Conservation (phyloP, 352 stramenopile species). For the Hyaloperonospora arabidopsidis region DNA sequence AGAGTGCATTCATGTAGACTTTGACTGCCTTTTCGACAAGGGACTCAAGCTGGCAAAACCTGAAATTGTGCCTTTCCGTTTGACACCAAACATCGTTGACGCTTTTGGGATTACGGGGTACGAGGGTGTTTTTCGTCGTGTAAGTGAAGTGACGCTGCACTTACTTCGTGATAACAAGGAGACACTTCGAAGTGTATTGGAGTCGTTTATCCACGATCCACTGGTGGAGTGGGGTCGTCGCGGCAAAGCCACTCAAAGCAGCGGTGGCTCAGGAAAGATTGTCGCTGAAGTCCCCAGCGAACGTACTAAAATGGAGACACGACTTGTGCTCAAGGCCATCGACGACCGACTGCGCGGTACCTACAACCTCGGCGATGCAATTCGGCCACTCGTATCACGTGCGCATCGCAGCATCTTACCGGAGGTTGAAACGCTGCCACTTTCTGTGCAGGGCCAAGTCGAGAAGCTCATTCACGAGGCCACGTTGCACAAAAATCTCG, state of each 20-base stretch:
- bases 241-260: constrained; percentile 57
- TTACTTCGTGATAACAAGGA: constrained; percentile 94
- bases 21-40: constrained; percentile 99
- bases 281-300: constrained; percentile 48
- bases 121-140: constrained; percentile 91
- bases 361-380: constrained; percentile 86
- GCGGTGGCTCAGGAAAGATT: constrained; percentile 22
- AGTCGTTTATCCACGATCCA: constrained; percentile 99
- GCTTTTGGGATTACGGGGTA: constrained; percentile 96
- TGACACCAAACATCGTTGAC: constrained; percentile 99
- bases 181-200: constrained; percentile 96
- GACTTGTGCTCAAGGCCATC: constrained; percentile 84
- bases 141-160: constrained; percentile 87
- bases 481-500: constrained; percentile 87
- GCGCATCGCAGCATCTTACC: constrained; percentile 62
- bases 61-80: constrained; percentile 99
- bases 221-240: constrained; percentile 87
- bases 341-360: constrained; percentile 88
- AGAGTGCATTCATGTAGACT: constrained; percentile 99
- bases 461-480: constrained; percentile 92
- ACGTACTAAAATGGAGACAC: constrained; percentile 81
- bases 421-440: constrained; percentile 80
- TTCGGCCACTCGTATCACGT: constrained; percentile 55
- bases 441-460: constrained; percentile 90
- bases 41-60: constrained; percentile 91